Conservation (phyloP, 352 stramenopile genomes). For the Globisporangium irregulare region DNA sequence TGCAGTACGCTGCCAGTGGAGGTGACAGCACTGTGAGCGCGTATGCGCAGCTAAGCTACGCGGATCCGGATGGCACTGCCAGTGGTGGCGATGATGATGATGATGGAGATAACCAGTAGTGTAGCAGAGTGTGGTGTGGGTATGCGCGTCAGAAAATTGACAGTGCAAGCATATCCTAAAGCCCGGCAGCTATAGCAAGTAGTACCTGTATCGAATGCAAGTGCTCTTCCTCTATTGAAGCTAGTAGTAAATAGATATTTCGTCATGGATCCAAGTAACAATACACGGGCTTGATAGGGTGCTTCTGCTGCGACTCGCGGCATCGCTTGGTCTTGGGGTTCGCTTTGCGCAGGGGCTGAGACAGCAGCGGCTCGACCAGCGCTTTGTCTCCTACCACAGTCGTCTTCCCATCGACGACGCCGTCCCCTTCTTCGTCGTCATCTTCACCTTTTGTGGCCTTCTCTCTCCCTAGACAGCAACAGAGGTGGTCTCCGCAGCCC, state of each 20-base stretch:
- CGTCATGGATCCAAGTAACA: conserved; percentile 37
- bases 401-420: background rate
- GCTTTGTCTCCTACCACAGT: background rate
- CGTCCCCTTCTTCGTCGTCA: conserved; percentile 10
- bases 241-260: background rate
- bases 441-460: background rate
- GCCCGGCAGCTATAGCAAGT: background rate
- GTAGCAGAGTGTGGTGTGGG: conserved; percentile 12
- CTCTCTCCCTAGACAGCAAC: conserved; percentile 14
- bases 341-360: conserved; percentile 3
- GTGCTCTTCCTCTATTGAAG: background rate
- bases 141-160: background rate
- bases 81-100: conserved; percentile 21
- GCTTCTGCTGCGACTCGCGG: conserved; percentile 13
- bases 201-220: background rate
- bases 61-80: conserved; percentile 21
- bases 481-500: conserved; percentile 33
- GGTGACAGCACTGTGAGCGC: conserved; percentile 17
- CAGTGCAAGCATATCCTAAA: background rate
- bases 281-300: conserved; percentile 36
- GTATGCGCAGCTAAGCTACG: conserved; percentile 63
- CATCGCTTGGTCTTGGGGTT: conserved; percentile 6
- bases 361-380: conserved; percentile 17
- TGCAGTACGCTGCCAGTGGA: conserved; percentile 33
- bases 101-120: conserved; percentile 19